Percentiles rank a stretch among this genome's conserved stretches.
Conservation (phyloP, 2,329 filamentous ascomycete species). For the Diaporthe longicolla region DNA sequence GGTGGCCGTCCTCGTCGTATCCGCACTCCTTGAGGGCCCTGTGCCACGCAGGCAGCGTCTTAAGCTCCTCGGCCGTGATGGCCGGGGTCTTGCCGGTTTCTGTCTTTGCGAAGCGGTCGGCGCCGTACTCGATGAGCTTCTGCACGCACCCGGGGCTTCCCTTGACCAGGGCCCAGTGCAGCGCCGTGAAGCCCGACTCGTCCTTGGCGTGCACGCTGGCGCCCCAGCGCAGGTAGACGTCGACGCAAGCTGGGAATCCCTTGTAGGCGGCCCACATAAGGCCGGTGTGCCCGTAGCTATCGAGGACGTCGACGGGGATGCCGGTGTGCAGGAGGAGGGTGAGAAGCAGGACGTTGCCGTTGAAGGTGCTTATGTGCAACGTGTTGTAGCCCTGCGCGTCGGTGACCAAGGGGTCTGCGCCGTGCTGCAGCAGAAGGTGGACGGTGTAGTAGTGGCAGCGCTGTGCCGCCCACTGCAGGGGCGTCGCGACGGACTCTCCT, state of each 20-base stretch:
- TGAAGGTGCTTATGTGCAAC: slow-evolving; percentile 95
- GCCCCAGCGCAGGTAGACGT: slow-evolving; percentile 93
- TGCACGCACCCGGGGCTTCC: slow-evolving; percentile 90
- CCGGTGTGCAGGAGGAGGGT: slow-evolving; percentile 93
- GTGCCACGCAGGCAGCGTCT: slow-evolving; percentile 85
- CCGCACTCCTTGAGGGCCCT: slow-evolving; percentile 87
- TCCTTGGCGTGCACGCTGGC: slow-evolving; percentile 92
- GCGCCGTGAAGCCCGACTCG: slow-evolving; percentile 91
- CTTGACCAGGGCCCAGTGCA: slow-evolving; percentile 98
- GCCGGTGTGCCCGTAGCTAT: slow-evolving; percentile 91
- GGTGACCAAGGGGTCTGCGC: slow-evolving; percentile 91
- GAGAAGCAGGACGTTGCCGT: slow-evolving; percentile 93
- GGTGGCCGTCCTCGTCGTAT: slow-evolving; percentile 83
- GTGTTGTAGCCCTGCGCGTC: slow-evolving; percentile 99
- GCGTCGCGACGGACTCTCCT: slow-evolving; percentile 93
- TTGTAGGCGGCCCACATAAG: slow-evolving; percentile 99
- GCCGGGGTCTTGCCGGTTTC: slow-evolving; percentile 91
- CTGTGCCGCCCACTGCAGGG: slow-evolving; percentile 97
- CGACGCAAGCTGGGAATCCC: slow-evolving; percentile 91
- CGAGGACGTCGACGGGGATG: slow-evolving; percentile 91
- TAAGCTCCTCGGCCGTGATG: slow-evolving; percentile 90
- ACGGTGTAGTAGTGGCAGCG: slow-evolving; percentile 97
- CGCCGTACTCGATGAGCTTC: slow-evolving; percentile 95
- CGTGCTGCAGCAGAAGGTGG: slow-evolving; percentile 89
- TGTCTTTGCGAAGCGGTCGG: slow-evolving; percentile 92